Evolutionary conservation across 2,329 filamentous ascomycete genomes (phyloP).

Genomic region (Arthrobotrys sinensis): DNA sequence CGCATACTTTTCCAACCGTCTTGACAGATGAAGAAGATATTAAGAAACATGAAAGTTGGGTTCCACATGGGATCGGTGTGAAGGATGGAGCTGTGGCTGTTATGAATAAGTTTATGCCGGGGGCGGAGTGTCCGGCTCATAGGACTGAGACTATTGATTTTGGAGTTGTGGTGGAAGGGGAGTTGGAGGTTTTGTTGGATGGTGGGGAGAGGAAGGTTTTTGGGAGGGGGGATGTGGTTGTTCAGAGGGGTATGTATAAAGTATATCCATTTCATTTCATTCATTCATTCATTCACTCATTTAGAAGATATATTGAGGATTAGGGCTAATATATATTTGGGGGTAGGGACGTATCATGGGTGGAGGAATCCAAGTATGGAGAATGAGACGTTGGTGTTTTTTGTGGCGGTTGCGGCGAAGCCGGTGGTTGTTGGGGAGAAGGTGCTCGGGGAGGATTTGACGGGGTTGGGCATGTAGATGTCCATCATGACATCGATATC

Average conservation of each 20-base stretch:
- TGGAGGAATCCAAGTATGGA: slow-evolving; percentile 54
- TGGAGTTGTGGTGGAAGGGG: slow-evolving; percentile 73
- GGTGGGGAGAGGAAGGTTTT: slow-evolving; percentile 71
- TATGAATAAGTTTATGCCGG: slow-evolving; percentile 71
- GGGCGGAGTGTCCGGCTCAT: slow-evolving; percentile 70
- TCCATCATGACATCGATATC: neutral
- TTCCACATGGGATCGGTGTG: slow-evolving; percentile 34
- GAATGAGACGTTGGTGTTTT: slow-evolving; percentile 56
- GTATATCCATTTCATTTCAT: too few relatives aligned
- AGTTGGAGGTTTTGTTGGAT: slow-evolving; percentile 72
- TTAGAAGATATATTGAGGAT: too few relatives aligned
- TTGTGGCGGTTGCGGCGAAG: slow-evolving; percentile 52
- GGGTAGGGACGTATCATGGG: slow-evolving; percentile 52
- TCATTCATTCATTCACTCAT: too few relatives aligned
- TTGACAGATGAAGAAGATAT: slow-evolving; percentile 42
- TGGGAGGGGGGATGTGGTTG: slow-evolving; percentile 72
- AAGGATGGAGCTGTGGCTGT: slow-evolving; percentile 69
- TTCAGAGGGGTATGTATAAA: slow-evolving; percentile 70
- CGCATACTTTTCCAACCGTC: slow-evolving; percentile 40
- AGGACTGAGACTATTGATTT: slow-evolving; percentile 73
- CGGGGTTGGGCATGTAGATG: slow-evolving; percentile 41
- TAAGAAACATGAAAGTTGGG: slow-evolving; percentile 23
- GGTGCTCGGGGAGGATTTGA: slow-evolving; percentile 46
- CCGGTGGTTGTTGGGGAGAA: slow-evolving; percentile 43
- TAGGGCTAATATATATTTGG: neutral